These are phyloP conservation scores for Tylopilus vinaceipallidus DNA, from an alignment of 768 basidiomycete species.

Conservation along the genomic window DNA sequence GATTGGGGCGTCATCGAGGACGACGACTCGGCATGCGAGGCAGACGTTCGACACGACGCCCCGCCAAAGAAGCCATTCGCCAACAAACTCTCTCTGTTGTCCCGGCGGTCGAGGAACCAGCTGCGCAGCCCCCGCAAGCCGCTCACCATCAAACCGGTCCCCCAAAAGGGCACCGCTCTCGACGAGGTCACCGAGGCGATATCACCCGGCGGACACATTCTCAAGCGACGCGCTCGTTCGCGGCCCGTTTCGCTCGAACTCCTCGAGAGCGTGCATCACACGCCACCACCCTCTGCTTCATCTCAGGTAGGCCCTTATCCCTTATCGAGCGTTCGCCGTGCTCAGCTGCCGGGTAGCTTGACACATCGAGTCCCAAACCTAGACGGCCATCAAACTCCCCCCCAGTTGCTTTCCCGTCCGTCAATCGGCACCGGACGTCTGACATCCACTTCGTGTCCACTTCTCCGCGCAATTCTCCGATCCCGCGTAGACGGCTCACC, in stretches of 20 bases:
- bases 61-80: constrained; percentile 35
- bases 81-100: constrained; percentile 18
- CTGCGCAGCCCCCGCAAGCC: constrained; percentile 31
- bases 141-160: constrained; percentile 20
- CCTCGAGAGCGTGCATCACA: constrained; percentile 47
- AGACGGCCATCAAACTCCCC: constrained; percentile 14
- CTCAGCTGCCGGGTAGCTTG: constrained; percentile 13
- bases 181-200: constrained; percentile 67
- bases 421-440: constrained; percentile 38
- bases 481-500: constrained; percentile 51
- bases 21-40: constrained; percentile 54
- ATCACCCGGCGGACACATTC: constrained; percentile 75
- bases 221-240: constrained; percentile 71
- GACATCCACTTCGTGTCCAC: constrained; percentile 45
- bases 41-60: constrained; percentile 39
- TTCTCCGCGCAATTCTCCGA: constrained; percentile 50
- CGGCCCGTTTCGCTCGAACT: constrained; percentile 70
- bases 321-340: neutral
- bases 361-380: constrained; percentile 15
- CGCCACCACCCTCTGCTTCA: constrained; percentile 41
- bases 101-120: constrained; percentile 29
- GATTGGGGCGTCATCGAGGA: constrained; percentile 41
- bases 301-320: constrained; percentile 18
- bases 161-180: constrained; percentile 41
- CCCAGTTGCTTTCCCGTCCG: constrained; percentile 37